A percentile compares a stretch with the other conserved stretches of the same genome.
These are phyloP conservation scores for Canna indica DNA, from an alignment of 176 grass and related monocot species.

Conservation along the genomic window DNA sequence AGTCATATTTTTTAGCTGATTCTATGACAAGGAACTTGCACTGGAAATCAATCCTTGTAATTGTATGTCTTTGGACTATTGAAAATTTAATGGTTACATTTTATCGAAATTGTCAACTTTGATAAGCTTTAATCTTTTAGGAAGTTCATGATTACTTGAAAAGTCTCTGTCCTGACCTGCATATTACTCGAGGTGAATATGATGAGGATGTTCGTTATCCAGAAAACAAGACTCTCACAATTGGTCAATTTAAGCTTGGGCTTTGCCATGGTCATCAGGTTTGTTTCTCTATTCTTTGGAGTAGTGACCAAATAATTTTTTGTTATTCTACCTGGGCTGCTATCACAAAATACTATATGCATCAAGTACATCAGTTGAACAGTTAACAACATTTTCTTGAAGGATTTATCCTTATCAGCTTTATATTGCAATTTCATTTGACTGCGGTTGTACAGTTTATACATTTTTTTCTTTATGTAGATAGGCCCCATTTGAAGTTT, in stretches of 20 bases:
- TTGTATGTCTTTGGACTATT: too few species aligned
- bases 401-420: too few species aligned
- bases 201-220: conserved; percentile 93
- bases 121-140: conserved; percentile 21
- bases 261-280: conserved; percentile 98
- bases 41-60: too few species aligned
- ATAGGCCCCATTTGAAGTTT: too few species aligned
- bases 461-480: too few species aligned
- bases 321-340: conserved; percentile 7
- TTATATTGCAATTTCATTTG: too few species aligned
- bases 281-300: conserved; percentile 9
- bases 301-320: neutral
- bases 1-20: too few species aligned
- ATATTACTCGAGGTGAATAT: conserved; percentile 90
- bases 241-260: conserved; percentile 97
- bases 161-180: conserved; percentile 93
- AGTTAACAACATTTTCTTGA: too few species aligned
- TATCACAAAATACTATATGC: neutral
- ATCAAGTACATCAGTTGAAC: too few species aligned
- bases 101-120: neutral
- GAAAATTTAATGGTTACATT: too few species aligned
- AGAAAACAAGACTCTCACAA: conserved; percentile 86
- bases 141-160: conserved; percentile 98
- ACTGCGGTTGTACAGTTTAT: too few species aligned
- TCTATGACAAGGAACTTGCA: too few species aligned